Conservation (phyloP, 2,329 filamentous ascomycete species). For the Thelonectria discophora region DNA sequence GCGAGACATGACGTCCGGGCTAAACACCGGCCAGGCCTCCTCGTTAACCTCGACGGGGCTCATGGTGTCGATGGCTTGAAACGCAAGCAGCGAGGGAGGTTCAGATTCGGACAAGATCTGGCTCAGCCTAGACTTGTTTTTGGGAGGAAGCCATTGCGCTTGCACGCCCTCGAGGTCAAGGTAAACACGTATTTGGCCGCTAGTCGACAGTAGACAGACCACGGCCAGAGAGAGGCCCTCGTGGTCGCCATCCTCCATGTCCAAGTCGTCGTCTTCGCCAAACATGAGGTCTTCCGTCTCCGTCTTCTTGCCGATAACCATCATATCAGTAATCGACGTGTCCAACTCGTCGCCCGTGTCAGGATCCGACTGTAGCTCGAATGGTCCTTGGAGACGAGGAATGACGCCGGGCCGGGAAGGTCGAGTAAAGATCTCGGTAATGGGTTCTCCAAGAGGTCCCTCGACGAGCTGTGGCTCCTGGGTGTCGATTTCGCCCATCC, state of each 20-base stretch:
- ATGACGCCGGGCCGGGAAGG: slow-evolving; percentile 66
- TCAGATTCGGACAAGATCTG: slow-evolving; percentile 50
- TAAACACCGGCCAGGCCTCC: slow-evolving; percentile 71
- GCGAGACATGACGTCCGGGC: slow-evolving; percentile 66
- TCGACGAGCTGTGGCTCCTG: slow-evolving; percentile 69
- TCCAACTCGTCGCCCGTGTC: slow-evolving; percentile 66
- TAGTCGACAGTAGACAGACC: slow-evolving; percentile 67
- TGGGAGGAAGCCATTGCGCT: slow-evolving; percentile 72
- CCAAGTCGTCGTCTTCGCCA: slow-evolving; percentile 70
- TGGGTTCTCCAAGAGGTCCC: slow-evolving; percentile 56
- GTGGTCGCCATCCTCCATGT: slow-evolving; percentile 64
- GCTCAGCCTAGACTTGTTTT: slow-evolving; percentile 58
- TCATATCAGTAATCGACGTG: slow-evolving; percentile 67
- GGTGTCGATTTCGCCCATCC: slow-evolving; percentile 72
- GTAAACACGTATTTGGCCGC: slow-evolving; percentile 68
- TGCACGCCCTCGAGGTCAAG: slow-evolving; percentile 70
- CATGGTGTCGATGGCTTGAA: slow-evolving; percentile 70
- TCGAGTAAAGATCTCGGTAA: slow-evolving; percentile 64
- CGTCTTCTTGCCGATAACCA: slow-evolving; percentile 69
- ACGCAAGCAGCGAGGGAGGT: slow-evolving; percentile 63
- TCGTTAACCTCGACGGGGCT: slow-evolving; percentile 62
- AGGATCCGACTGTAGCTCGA: slow-evolving; percentile 64
- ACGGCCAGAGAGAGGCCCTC: slow-evolving; percentile 69
- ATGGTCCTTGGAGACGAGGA: slow-evolving; percentile 70
- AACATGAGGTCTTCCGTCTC: slow-evolving; percentile 68